Base-by-base conservation (phyloP, 2,329 filamentous ascomycete genomes). In the Dactylellina leptospora region DNA sequence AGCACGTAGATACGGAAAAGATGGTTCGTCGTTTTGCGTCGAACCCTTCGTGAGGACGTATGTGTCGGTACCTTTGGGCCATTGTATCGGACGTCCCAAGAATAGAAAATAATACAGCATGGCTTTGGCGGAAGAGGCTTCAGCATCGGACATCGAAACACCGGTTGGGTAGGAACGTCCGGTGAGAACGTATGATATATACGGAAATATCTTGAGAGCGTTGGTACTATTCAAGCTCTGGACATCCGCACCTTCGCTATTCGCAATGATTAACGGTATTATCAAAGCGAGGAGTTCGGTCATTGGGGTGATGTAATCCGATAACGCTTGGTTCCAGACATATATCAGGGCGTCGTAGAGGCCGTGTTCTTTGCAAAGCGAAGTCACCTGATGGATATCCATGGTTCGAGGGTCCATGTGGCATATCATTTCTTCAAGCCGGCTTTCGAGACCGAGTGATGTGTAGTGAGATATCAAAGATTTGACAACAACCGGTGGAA, bases 321-420 rank as follows among this genome's bases (percentile, higher is more conserved):
- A 83, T 25, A 99, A 82, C 1, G 92, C 92, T 79, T 91, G 89
- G 72, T 96, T 97, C 95, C 95, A 99, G 61, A 99, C 90, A 78
- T 97, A 97, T 44, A 96, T 92, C 63, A 97, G 85, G 1, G 95
- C 96, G 80, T 99, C 96, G 78, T 97, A 99, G 2, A 99, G 85
- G 75, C 90, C 87, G 79, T 97, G 88, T 78, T 93, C 89, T 79
- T 95, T 96, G 84, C 95, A 99, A 22, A 99, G 83, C 10, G 86
- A 85, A 0, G 93, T 97, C 66, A 96, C 87, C 79, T 97, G 91
- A 78, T 99, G 93, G 75, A 99, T 88, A 78, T 99, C 96, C 78
- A 99, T 88, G 0, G 92, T 96, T 11, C 86, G 83, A 0, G 93
- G 96, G 76, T 96, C 90, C 81, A 99, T 89, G 74, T 93, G 89